A percentile compares a stretch with the other conserved stretches of the same genome.
Evolutionary conservation across 1,284 basidiomycete genomes (phyloP).

Genomic region (Cryptococcus floricola): DNA sequence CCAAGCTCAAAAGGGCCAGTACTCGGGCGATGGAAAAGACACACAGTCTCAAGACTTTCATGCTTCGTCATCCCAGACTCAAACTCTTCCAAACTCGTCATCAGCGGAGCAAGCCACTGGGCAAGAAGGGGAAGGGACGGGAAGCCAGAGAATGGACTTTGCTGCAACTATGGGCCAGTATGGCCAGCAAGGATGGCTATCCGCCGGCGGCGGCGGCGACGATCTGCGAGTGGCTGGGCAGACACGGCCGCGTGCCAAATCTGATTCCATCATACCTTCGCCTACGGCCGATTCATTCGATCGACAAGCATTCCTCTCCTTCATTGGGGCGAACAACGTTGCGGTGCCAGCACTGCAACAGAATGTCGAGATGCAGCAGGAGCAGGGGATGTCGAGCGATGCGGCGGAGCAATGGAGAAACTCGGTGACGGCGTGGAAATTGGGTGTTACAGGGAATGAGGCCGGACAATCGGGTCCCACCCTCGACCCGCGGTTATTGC

Average conservation of each 20-base stretch:
- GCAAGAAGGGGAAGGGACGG: conserved; percentile 1
- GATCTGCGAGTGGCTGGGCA: conserved; percentile 6
- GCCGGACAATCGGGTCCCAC: conserved; percentile 14
- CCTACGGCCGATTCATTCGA: conserved; percentile 27
- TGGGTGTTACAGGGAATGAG: conserved; percentile 9
- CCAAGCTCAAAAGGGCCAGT: conserved; percentile 3
- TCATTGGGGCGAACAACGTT: conserved; percentile 13
- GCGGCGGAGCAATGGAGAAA: conserved; percentile 18
- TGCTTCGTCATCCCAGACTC: conserved; percentile 12
- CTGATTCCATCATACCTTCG: conserved; percentile 38
- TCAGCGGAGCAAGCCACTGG: conserved; percentile 5
- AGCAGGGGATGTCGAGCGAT: conserved; percentile 4
- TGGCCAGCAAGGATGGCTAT: conserved; percentile 8
- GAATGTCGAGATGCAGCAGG: neutral
- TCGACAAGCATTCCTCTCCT: conserved; percentile 30
- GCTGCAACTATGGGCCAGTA: conserved; percentile 12
- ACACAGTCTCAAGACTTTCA: conserved; percentile 9
- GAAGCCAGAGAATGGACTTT: conserved; percentile 12
- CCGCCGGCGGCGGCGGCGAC: neutral
- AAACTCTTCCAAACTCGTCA: conserved; percentile 5
- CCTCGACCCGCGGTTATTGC: conserved; percentile 38
- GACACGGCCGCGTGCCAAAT: conserved; percentile 38
- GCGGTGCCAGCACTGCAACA: neutral
- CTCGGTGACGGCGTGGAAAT: conserved; percentile 27
- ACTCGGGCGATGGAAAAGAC: conserved; percentile 4